Percentiles rank a stretch among this genome's conserved stretches.
Conservation (phyloP, 805 yeast species). For the Wickerhamiella australiensis region DNA sequence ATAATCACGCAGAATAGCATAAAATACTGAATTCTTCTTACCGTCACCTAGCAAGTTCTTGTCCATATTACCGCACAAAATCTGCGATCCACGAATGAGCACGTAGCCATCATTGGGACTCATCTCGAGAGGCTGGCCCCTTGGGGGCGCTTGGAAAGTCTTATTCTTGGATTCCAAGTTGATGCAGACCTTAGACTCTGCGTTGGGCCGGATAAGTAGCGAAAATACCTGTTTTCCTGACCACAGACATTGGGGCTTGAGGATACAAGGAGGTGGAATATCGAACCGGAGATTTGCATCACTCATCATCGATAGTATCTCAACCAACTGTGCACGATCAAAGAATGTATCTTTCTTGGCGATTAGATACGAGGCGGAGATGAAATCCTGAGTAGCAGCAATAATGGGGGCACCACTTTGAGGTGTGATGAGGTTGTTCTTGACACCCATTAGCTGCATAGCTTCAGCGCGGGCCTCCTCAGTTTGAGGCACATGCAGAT, state of each 20-base stretch:
- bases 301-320: constrained; percentile 86
- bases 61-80: constrained; percentile 92
- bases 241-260: constrained; percentile 85
- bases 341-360: constrained; percentile 89
- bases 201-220: constrained; percentile 73
- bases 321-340: constrained; percentile 74
- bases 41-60: constrained; percentile 95
- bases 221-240: constrained; percentile 96
- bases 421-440: constrained; percentile 86
- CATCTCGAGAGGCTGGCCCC: constrained; percentile 77
- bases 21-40: constrained; percentile 90
- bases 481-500: constrained; percentile 95
- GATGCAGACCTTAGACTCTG: constrained; percentile 61
- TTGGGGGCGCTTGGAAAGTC: constrained; percentile 66
- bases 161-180: constrained; percentile 92
- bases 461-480: constrained; percentile 99
- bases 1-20: constrained; percentile 86
- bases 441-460: constrained; percentile 96
- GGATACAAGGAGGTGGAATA: constrained; percentile 86
- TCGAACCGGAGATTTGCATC: constrained; percentile 84
- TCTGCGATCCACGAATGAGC: constrained; percentile 75
- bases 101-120: constrained; percentile 95
- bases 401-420: constrained; percentile 97
- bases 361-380: constrained; percentile 87
- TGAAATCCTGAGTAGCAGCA: constrained; percentile 99